Base-by-base conservation (phyloP, 768 basidiomycete genomes). In the Clavulina sp. region DNA sequence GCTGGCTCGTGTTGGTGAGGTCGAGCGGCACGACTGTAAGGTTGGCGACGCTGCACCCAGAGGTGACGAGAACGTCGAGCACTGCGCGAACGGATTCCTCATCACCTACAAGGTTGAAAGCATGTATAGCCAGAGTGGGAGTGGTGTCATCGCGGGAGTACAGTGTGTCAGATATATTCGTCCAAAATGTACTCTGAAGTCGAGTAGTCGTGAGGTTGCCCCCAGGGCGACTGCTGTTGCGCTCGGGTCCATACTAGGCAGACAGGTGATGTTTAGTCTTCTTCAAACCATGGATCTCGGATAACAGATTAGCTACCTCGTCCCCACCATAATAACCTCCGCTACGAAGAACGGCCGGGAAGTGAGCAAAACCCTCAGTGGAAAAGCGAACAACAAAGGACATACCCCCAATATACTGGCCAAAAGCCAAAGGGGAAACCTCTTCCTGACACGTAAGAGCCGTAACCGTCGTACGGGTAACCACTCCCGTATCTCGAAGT, bases 391-490 rank as follows among this genome's bases (percentile, higher is more conserved):
- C 48, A 13, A 48, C 53, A 21, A 44, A 54, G 33, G 50, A 54
- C 26, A 24, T 28, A 19, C 19, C 24, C 21, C 16, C 31, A 40
- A 28, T 43, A 50, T 31, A 54, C n/a, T 4, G 53, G 53, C 53
- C 53, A 54, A 34, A 54, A 54, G 28, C 53, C 53, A 19, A 51
- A 54, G n/a, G 53, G 53, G 26, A 54, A 54, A 7, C 34, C 34
- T 9, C 53, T 36, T 19, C 41, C 38, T 3, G 32, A 19, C 16
- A 54, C 36, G 33, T 28, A 54, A 30, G 40, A 50, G 36, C 53
- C 53, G 24, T 32, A 38, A n/a, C 40, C 49, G 1, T 40, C 50
- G 26, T n/a, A n/a, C n/a, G n/a, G n/a, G n/a, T n/a, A n/a, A n/a
- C n/a, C n/a, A n/a, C n/a, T n/a, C n/a, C n/a, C n/a, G n/a, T n/a